Conservation (phyloP, 176 grass and related monocot genomes). For the Lolium perenne region DNA sequence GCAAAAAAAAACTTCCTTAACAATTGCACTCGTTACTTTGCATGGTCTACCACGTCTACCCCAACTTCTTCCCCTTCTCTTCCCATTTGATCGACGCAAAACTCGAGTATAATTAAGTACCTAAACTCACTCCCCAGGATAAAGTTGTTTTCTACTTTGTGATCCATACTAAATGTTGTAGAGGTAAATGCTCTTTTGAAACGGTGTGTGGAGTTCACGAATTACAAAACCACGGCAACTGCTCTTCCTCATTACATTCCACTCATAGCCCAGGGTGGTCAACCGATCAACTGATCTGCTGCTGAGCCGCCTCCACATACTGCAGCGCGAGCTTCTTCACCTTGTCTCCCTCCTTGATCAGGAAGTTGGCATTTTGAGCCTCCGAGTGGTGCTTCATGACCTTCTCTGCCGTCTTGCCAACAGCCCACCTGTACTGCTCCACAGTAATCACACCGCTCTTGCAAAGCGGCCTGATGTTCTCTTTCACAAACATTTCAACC, state of each 20-base stretch:
- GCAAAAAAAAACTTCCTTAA: too few relatives aligned
- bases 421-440: constrained; percentile 77
- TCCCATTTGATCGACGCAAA: too few relatives aligned
- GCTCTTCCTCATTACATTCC: too few relatives aligned
- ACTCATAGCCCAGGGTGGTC: too few relatives aligned
- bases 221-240: too few relatives aligned
- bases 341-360: constrained; percentile 96
- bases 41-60: background rate
- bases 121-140: too few relatives aligned
- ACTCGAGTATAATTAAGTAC: too few relatives aligned
- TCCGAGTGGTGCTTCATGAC: constrained; percentile 79
- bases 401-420: constrained; percentile 76
- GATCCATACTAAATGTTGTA: too few relatives aligned
- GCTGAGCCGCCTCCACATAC: constrained; percentile 80
- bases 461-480: constrained; percentile 93
- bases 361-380: constrained; percentile 79
- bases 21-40: background rate
- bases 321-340: constrained; percentile 89
- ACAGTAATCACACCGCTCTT: constrained; percentile 88
- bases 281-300: constrained; percentile 45
- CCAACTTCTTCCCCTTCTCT: background rate
- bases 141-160: too few relatives aligned
- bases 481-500: constrained; percentile 87
- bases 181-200: too few relatives aligned
- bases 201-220: too few relatives aligned